A percentile compares a stretch with the other conserved stretches of the same genome.
Evolutionary conservation across 371 early-diverging fungal species (phyloP).

Genomic region (Rhizopus sp.): DNA sequence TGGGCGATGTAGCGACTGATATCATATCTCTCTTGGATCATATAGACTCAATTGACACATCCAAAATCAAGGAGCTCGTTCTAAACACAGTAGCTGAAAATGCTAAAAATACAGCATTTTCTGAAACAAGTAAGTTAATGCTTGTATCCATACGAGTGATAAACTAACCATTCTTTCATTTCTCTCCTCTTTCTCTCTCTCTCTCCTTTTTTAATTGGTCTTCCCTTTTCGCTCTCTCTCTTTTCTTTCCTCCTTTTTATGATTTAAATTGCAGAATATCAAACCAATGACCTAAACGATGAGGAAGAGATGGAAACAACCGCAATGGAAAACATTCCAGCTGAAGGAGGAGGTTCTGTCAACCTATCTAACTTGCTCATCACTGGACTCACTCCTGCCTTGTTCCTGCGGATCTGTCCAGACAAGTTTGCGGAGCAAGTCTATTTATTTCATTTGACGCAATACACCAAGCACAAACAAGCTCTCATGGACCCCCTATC

Average conservation of each 20-base stretch:
- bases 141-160: too few species aligned
- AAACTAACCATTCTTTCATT: background rate
- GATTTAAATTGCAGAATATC: background rate
- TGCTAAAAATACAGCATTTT: slow-evolving; percentile 13
- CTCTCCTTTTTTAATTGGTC: slow-evolving; percentile 1
- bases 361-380: slow-evolving; percentile 54
- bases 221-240: slow-evolving; percentile 1
- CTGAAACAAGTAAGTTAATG: slow-evolving; percentile 7
- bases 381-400: slow-evolving; percentile 63
- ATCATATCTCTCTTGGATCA: slow-evolving; percentile 40
- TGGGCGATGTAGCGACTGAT: slow-evolving; percentile 48
- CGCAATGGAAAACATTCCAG: slow-evolving; percentile 18
- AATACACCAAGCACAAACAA: slow-evolving; percentile 23
- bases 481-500: slow-evolving; percentile 37
- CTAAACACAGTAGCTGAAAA: slow-evolving; percentile 35
- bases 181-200: slow-evolving; percentile 8
- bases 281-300: background rate
- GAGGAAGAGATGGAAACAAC: background rate
- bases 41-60: slow-evolving; percentile 1
- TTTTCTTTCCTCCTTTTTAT: background rate
- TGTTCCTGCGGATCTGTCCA: slow-evolving; percentile 67
- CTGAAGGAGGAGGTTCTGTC: slow-evolving; percentile 22
- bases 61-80: slow-evolving; percentile 27
- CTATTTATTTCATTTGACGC: slow-evolving; percentile 64
- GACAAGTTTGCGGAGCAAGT: slow-evolving; percentile 71